Percentiles rank a stretch among this genome's conserved stretches.
Conservation (phyloP, 192 early-diverging fungal species). For the Rhizoclosmatium sp. region DNA sequence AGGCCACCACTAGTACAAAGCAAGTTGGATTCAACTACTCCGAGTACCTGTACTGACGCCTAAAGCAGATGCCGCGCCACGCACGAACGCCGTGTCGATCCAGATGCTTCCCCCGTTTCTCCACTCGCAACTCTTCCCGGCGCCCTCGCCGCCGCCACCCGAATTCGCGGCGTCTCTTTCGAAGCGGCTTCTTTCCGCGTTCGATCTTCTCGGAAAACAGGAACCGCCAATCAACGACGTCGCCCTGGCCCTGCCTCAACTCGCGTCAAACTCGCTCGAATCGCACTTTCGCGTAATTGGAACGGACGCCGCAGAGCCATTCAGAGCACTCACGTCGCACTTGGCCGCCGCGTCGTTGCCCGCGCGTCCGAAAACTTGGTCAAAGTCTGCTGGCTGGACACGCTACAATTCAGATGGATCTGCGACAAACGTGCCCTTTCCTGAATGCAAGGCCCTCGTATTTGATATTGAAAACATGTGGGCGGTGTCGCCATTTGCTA, state of each 20-base stretch:
- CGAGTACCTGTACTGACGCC: too few species aligned
- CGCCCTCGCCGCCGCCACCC: background rate
- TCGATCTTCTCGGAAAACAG: constrained; percentile 65
- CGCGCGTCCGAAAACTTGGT: constrained; percentile 24
- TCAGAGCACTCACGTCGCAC: constrained; percentile 58
- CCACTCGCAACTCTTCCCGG: constrained; percentile 56
- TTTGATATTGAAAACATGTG: constrained; percentile 89
- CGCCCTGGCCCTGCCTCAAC: constrained; percentile 60
- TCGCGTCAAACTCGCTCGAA: constrained; percentile 43
- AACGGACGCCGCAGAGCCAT: constrained; percentile 64
- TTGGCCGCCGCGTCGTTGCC: constrained; percentile 55
- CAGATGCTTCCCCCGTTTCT: constrained; percentile 67
- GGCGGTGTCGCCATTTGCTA: constrained; percentile 72
- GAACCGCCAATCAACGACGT: constrained; percentile 51
- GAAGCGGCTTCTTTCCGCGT: constrained; percentile 47
- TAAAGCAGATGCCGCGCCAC: background rate
- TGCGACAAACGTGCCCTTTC: constrained; percentile 28
- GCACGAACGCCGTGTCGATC: constrained; percentile 58
- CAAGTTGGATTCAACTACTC: background rate
- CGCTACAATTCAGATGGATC: constrained; percentile 59
- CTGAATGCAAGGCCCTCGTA: constrained; percentile 72
- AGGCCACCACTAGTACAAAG: background rate
- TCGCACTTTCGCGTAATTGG: constrained; percentile 84
- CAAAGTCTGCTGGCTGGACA: constrained; percentile 77
- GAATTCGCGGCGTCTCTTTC: constrained; percentile 8